A percentile compares a stretch with the other conserved stretches of the same genome.
Evolutionary conservation across 2,329 filamentous ascomycete species (phyloP).

Genomic region (Penicillium sp.): DNA sequence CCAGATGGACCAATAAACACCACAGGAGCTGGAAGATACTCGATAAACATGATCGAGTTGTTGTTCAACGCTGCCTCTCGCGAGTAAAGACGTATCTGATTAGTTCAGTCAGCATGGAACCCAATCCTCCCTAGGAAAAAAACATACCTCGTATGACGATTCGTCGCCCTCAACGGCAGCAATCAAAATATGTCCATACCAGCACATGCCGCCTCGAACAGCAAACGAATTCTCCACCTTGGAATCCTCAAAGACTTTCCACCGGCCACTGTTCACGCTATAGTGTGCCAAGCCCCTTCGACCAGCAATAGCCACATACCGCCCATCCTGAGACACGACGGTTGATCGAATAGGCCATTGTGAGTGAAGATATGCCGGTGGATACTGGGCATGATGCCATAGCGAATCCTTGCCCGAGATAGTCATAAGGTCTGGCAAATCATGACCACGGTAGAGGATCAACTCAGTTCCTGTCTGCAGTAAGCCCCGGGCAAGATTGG

Average conservation of each 20-base stretch:
- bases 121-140: neutral
- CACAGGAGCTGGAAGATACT: slow-evolving; percentile 79
- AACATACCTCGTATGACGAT: slow-evolving; percentile 68
- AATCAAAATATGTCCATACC: slow-evolving; percentile 94
- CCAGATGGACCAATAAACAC: slow-evolving; percentile 86
- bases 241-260: slow-evolving; percentile 88
- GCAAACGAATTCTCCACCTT: slow-evolving; percentile 85
- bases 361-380: slow-evolving; percentile 77
- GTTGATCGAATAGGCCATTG: slow-evolving; percentile 92
- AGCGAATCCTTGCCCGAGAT: slow-evolving; percentile 88
- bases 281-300: slow-evolving; percentile 91
- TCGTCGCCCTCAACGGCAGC: slow-evolving; percentile 86
- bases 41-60: slow-evolving; percentile 70
- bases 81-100: slow-evolving; percentile 80
- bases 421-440: slow-evolving; percentile 83
- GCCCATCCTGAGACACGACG: slow-evolving; percentile 85
- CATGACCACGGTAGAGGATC: slow-evolving; percentile 91
- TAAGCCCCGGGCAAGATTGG: slow-evolving; percentile 85
- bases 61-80: slow-evolving; percentile 77
- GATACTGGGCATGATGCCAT: slow-evolving; percentile 93
- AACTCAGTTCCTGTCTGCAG: slow-evolving; percentile 85
- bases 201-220: slow-evolving; percentile 95
- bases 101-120: slow-evolving; percentile 9
- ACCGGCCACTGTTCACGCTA: slow-evolving; percentile 87
- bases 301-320: slow-evolving; percentile 96